phyloP scores from a whole-genome alignment of 768 basidiomycete species.

The Termitomyces bulborhizus region DNA sequence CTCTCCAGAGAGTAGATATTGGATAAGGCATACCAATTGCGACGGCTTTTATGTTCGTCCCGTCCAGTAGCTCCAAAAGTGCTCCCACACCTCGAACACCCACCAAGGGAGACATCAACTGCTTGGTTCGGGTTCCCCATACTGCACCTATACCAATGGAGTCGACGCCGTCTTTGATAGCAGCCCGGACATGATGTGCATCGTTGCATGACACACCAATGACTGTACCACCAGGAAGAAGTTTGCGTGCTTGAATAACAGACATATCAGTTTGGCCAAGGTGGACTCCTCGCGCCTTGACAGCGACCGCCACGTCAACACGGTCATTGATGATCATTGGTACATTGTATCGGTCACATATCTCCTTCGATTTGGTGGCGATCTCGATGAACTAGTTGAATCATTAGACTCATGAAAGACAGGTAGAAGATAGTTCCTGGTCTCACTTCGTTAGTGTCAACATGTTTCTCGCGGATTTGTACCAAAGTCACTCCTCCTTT shows the following conservation, averaged over 20 bases:
- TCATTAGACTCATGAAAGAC: neutral
- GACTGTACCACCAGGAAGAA: constrained; percentile 65
- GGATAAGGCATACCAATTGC: constrained; percentile 63
- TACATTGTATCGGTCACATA: constrained; percentile 73
- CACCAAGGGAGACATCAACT: constrained; percentile 53
- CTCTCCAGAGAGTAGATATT: neutral
- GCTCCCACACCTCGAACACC: constrained; percentile 70
- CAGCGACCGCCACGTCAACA: constrained; percentile 79
- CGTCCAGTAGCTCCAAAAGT: constrained; percentile 60
- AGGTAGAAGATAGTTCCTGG: neutral
- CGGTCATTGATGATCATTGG: constrained; percentile 87
- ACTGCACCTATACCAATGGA: constrained; percentile 88
- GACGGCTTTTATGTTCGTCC: constrained; percentile 62
- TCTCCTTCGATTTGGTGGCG: constrained; percentile 57
- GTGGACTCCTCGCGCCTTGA: constrained; percentile 76
- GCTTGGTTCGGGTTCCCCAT: constrained; percentile 78
- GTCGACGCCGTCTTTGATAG: constrained; percentile 62
- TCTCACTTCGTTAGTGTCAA: constrained; percentile 72
- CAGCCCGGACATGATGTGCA: constrained; percentile 53
- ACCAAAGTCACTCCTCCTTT: constrained; percentile 87
- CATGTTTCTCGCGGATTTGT: constrained; percentile 82
- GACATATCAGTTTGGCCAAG: constrained; percentile 88
- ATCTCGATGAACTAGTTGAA: constrained; percentile 64
- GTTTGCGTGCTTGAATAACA: constrained; percentile 50
- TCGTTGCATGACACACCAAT: constrained; percentile 81